Base-by-base conservation (phyloP, 208 protist species). In the Acanthamoeba castellanii region DNA sequence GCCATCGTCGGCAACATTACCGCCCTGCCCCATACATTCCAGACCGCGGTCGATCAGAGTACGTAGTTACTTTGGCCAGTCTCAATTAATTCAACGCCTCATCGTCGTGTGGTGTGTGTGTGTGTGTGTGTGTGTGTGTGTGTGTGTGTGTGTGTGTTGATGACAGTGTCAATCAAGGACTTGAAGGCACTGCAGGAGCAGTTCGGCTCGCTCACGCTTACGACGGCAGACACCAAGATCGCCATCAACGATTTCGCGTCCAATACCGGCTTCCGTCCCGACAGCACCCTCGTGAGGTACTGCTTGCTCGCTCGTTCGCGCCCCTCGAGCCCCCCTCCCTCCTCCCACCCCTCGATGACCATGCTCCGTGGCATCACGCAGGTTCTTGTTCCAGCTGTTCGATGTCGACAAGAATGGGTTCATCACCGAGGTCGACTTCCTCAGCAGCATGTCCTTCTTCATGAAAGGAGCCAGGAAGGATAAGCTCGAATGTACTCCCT, bases 391-490 rank as follows among this genome's bases (percentile, higher is more conserved):
- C 7, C 20, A 34, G 27, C 9, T 85, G 76, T 85, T 85, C 42
- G 76, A 85, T n/a, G 76, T 85, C 27, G 76, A 85, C 76, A 52
- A 57, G 47, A 85, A 85, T n/a, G 76, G 76, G 11, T 85, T 59
- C 47, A 85, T 85, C 47, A 85, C 76, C 13, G 76, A 85, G 27
- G 76, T 85, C 20, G 76, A 85, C 47, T 85, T 85, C 22, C n/a
- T 85, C 50, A 57, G 76, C 47, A 47, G 76, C 47, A 59, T 57
- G 76, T 85, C 76, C 76, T 85, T 85, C 47, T 85, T 85, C 76
- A 85, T 57, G 45, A 85, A 85, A 42, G 76, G 76, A 18, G 25
- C 13, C 25, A 52, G 30, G 16, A 20, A 32, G 37, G 76, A 85
- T 0, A 50, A 59, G 22, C 76, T 85, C 76, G 76, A 85, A 32